phyloP scores from a whole-genome alignment of 1,139 yeast species.

The Debaryomyces udenii region DNA sequence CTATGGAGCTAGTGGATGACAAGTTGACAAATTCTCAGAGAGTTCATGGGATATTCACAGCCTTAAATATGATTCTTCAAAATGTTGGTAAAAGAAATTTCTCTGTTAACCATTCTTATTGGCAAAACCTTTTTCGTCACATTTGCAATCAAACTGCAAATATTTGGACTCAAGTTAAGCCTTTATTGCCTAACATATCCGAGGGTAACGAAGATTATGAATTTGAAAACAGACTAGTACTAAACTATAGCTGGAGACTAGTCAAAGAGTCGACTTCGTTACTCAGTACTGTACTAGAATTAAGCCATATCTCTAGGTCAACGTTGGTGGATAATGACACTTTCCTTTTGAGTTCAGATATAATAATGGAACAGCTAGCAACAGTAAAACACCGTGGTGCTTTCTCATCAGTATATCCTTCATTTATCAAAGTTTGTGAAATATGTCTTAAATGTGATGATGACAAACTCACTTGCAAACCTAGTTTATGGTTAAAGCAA shows the following conservation, averaged over 20 bases:
- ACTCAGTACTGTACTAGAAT: conserved; percentile 39
- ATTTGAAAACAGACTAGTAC: conserved; percentile 51
- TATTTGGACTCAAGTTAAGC: conserved; percentile 59
- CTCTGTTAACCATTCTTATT: conserved; percentile 6
- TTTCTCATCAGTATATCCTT: conserved; percentile 82
- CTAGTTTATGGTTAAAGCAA: conserved; percentile 57
- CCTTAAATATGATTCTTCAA: conserved; percentile 54
- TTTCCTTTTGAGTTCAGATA: conserved; percentile 21
- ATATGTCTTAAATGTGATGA: conserved; percentile 39
- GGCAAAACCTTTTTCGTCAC: conserved; percentile 9
- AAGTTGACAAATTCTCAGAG: conserved; percentile 38
- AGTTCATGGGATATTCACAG: conserved; percentile 68
- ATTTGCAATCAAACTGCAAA: conserved; percentile 21
- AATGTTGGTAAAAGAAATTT: conserved; percentile 15
- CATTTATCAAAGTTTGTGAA: conserved; percentile 65
- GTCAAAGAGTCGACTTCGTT: conserved; percentile 74
- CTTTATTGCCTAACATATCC: conserved; percentile 64
- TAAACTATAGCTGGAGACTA: conserved; percentile 81
- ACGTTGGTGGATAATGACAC: background rate
- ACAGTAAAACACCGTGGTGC: conserved; percentile 89
- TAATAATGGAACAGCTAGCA: conserved; percentile 67
- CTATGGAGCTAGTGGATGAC: background rate
- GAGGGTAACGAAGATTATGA: conserved; percentile 36
- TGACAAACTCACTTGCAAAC: conserved; percentile 34
- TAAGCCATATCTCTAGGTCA: conserved; percentile 19